Evolutionary conservation across 2,329 filamentous ascomycete genomes (phyloP), one percentile per base, ranked within the genome.

Genomic region (Mycosphaerella sp.): DNA sequence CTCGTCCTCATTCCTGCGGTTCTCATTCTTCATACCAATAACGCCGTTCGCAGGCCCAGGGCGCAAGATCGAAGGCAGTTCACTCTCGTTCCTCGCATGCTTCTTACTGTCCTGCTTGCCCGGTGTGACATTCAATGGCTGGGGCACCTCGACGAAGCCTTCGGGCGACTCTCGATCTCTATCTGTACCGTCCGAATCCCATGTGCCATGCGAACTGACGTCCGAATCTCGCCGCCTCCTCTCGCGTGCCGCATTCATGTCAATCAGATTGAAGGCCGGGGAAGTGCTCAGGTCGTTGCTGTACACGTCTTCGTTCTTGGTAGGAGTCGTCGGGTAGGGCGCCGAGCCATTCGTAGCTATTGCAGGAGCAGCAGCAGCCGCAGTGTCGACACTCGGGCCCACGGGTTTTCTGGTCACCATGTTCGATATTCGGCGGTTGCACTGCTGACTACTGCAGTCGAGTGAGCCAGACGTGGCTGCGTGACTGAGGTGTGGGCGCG

Each of bases 391-490:
- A 41, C 58, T 61, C 27, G 63, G 64, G 12, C 65, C 61, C 21
- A 69, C 64, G 6, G 71, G 66, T 55, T 73, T 74, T 48, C 71
- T 64, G 17, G 64, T 71, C 45, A 75, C 72, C 73, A 76, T 76
- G 13, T 52, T 62, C 50, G 52, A 52, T 30, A n/a, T 10, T 39
- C n/a, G 25, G 14, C 12, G 25, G 30, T 34, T 34, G 13, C 13
- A 34, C 30, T 25, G 21, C 21, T 25, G 21, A 34, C 30, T 34
- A n/a, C 30, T 34, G 30, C 30, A 12, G 4, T 8, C 30, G 30
- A 34, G 6, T 5, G 2, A n/a, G 2, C 30, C 30, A 34, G 30
- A 12, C 7, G 6, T 12, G 30, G 30, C 10, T 9, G 10, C 30
- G 30, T 34, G 30, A 34, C n/a, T n/a, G n/a, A n/a, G n/a, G 10